Evolutionary conservation across 192 early-diverging fungal genomes (phyloP).

Genomic region (Mortierella alpina): DNA sequence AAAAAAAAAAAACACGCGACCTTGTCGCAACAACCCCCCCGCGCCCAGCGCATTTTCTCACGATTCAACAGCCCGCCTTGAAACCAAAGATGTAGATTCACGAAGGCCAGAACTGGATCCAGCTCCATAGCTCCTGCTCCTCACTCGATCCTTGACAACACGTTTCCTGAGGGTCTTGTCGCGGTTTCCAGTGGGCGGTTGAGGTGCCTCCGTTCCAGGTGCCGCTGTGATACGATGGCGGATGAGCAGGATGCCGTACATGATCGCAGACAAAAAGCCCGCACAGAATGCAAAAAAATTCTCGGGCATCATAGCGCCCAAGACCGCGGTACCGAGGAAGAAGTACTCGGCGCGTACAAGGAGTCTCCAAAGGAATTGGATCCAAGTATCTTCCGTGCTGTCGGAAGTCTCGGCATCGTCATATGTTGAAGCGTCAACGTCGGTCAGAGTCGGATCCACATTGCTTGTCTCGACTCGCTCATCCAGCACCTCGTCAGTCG

Average conservation of each 20-base stretch:
- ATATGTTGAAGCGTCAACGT: neutral
- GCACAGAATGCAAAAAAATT: conserved; percentile 22
- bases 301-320: conserved; percentile 47
- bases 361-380: conserved; percentile 30
- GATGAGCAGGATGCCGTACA: conserved; percentile 28
- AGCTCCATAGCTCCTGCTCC: no score
- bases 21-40: no score
- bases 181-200: conserved; percentile 8
- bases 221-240: conserved; percentile 16
- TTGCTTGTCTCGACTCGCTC: neutral
- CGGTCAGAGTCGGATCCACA: neutral
- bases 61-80: no score
- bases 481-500: neutral
- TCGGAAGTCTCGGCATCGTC: neutral
- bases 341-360: conserved; percentile 36
- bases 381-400: conserved; percentile 7
- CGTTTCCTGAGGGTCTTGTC: neutral
- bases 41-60: no score
- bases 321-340: conserved; percentile 29
- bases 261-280: conserved; percentile 33
- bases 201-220: conserved; percentile 19
- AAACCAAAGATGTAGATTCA: no score
- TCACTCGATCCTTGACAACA: neutral
- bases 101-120: no score
- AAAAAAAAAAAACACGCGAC: no score